Evolutionary conservation across 164 flowering plant genomes (phyloP), one percentile per base, ranked within the genome.

Genomic region (Kingdonia uniflora): DNA sequence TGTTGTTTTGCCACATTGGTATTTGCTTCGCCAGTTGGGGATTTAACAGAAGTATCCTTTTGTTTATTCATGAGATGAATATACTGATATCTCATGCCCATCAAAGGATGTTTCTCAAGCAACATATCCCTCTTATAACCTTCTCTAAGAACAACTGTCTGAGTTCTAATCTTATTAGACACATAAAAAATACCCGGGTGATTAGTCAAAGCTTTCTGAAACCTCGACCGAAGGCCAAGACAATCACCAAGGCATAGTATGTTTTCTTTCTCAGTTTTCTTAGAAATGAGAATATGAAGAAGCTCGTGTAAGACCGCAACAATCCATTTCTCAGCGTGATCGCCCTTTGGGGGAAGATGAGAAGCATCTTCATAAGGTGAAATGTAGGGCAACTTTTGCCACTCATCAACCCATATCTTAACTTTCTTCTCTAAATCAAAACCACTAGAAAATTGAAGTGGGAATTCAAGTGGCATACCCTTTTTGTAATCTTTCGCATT

Each of bases 341-440:
- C 95, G 46, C 82, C 73, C 5, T 60, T 67, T 0, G 84, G 69
- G 0, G 64, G 23, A 26, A 89, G 68, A 73, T 88, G 85, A n/a
- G 48, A 55, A 1, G 81, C 92, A 65, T 85, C 70, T 62, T 86
- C 96, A 58, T 94, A 94, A 0, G 99, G 96, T 5, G 97, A 86
- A 52, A 86, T 60, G 63, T 94, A 94, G 2, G 95, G 95, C 75
- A 94, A 65, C 55, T 71, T 79, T 72, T 86, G 92, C 99, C 97
- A 94, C 2, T 80, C 81, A 25, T 81, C 80, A 10, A 76, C 46
- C 95, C 95, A 88, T 33, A 73, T 75, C 75, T 70, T 71, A 55
- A 76, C 66, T 65, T 75, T 81, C 71, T 80, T 86, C 66, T 86
- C 79, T 77, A 88, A 60, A 67, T 78, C 86, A 61, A 80, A 81